phyloP scores from a whole-genome alignment of 495 filamentous ascomycete species.

The Penicillium dipodomyicola region DNA sequence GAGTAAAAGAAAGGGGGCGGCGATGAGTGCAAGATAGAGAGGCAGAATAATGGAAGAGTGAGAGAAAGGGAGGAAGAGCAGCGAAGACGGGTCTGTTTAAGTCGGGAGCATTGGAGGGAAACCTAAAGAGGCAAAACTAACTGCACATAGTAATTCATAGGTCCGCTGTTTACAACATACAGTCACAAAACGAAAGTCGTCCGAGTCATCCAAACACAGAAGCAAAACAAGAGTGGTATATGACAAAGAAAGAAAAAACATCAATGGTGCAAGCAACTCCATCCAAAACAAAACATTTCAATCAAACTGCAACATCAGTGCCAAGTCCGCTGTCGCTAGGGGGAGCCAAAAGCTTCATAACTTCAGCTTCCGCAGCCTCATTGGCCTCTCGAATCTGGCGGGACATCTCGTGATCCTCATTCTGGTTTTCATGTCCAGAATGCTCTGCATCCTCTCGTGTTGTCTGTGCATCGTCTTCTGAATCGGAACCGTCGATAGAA shows the following conservation, averaged over 20 bases:
- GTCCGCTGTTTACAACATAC: too few relatives aligned
- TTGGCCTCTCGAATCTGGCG: constrained; percentile 30
- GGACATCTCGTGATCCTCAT: constrained; percentile 19
- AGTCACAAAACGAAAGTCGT: constrained; percentile 20
- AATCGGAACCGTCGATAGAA: constrained; percentile 10
- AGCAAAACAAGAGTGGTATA: constrained; percentile 32
- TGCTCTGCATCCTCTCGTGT: constrained; percentile 13
- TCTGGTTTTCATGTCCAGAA: constrained; percentile 2
- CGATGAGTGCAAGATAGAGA: too few relatives aligned
- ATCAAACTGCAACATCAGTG: constrained; percentile 37
- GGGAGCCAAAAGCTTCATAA: constrained; percentile 30
- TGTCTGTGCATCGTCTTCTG: constrained; percentile 21
- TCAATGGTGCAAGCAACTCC: constrained; percentile 16
- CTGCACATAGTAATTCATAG: too few relatives aligned
- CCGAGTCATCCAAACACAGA: constrained; percentile 25
- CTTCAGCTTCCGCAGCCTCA: constrained; percentile 32
- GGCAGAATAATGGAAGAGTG: too few relatives aligned
- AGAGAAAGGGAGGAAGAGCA: too few relatives aligned
- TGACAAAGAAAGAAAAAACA: constrained; percentile 23
- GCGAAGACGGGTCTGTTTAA: too few relatives aligned
- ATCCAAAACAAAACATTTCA: constrained; percentile 9
- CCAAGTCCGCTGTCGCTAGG: constrained; percentile 48
- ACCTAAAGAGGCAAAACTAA: too few relatives aligned
- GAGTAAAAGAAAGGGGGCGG: too few relatives aligned
- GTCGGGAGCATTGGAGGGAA: too few relatives aligned